These are phyloP conservation scores for Erodium texanum DNA, from an alignment of 441 rosid species.

Conservation along the genomic window DNA sequence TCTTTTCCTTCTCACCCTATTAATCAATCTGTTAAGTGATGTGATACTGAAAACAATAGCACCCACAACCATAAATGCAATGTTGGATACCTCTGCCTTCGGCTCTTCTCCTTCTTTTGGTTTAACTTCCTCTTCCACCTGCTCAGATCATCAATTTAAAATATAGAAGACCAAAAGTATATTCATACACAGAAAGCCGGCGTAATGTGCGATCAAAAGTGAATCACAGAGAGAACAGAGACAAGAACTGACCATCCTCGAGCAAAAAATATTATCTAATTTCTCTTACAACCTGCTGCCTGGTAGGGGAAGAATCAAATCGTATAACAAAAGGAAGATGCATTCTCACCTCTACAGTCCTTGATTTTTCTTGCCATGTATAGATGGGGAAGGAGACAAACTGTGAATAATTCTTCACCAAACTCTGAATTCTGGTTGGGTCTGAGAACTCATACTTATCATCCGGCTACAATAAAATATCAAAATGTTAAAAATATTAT, in stretches of 20 bases:
- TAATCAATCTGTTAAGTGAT: constrained; percentile 6
- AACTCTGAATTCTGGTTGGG: constrained; percentile 58
- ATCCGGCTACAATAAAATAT: constrained; percentile 52
- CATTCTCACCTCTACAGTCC: constrained; percentile 69
- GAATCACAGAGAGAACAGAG: too few relatives aligned
- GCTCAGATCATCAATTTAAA: constrained; percentile 15
- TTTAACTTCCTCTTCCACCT: constrained; percentile 85
- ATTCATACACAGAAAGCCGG: too few relatives aligned
- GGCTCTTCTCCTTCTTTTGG: constrained; percentile 73
- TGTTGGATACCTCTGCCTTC: constrained; percentile 51
- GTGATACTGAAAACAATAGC: constrained; percentile 2
- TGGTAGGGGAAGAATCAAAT: too few relatives aligned
- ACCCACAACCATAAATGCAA: neutral
- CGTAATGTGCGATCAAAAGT: too few relatives aligned
- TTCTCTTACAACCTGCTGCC: too few relatives aligned
- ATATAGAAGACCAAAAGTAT: too few relatives aligned
- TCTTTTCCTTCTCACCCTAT: constrained; percentile 42
- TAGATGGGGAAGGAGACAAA: constrained; percentile 96
- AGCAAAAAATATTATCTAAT: too few relatives aligned
- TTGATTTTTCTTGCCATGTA: constrained; percentile 90
- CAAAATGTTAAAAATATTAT: neutral
- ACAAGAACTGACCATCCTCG: too few relatives aligned
- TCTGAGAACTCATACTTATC: constrained; percentile 87
- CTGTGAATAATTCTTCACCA: constrained; percentile 94
- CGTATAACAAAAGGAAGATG: neutral